These are phyloP conservation scores for Candida sonorensis DNA, from an alignment of 805 yeast genomes.

Conservation along the genomic window DNA sequence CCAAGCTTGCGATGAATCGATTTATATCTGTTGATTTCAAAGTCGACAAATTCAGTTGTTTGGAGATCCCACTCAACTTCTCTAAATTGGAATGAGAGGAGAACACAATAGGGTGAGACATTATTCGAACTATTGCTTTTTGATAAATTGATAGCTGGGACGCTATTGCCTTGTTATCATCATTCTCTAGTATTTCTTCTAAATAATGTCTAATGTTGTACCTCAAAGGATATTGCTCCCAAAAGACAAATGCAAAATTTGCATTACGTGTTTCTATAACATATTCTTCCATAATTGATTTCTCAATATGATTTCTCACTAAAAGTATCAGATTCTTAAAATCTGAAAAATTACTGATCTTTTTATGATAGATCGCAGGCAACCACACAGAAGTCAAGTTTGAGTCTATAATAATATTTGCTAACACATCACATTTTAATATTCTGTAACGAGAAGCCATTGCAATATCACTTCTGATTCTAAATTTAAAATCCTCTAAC, in stretches of 20 bases:
- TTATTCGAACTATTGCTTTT: slow-evolving; percentile 6
- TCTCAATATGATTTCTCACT: slow-evolving; percentile 7
- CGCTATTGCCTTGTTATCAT: neutral
- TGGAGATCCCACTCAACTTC: slow-evolving; percentile 10
- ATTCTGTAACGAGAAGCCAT: slow-evolving; percentile 19
- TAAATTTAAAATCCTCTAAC: slow-evolving; percentile 6
- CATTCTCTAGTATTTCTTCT: slow-evolving; percentile 1
- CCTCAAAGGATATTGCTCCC: slow-evolving; percentile 20
- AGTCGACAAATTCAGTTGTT: slow-evolving; percentile 5
- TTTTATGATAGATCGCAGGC: slow-evolving; percentile 8
- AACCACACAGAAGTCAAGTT: slow-evolving; percentile 17
- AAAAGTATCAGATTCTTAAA: slow-evolving; percentile 16
- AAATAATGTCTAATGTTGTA: slow-evolving; percentile 8
- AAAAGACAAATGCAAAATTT: slow-evolving; percentile 16
- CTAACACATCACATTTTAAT: slow-evolving; percentile 9
- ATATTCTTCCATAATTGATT: slow-evolving; percentile 5
- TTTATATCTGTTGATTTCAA: slow-evolving; percentile 2
- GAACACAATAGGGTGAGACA: slow-evolving; percentile 9
- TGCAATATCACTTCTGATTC: slow-evolving; percentile 14
- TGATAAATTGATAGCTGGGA: slow-evolving; percentile 3
- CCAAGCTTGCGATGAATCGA: slow-evolving; percentile 11
- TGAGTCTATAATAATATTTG: slow-evolving; percentile 10
- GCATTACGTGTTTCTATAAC: slow-evolving; percentile 7
- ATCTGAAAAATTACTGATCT: slow-evolving; percentile 7
- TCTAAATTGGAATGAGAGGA: slow-evolving; percentile 3